Base-by-base conservation (phyloP, 2,329 filamentous ascomycete genomes). In the Botryotinia calthae region DNA sequence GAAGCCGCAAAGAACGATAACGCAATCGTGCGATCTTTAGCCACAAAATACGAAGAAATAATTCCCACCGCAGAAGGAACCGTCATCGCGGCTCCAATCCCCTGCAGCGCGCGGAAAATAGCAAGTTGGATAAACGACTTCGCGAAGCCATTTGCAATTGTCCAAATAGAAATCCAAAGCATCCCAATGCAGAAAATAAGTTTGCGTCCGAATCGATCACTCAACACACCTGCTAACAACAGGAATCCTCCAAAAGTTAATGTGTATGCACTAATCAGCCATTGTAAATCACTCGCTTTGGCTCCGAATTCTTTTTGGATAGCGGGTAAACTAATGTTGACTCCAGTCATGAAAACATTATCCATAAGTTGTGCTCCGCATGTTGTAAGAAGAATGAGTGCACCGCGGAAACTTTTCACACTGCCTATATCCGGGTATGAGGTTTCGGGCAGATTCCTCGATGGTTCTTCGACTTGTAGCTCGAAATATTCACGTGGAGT, bases 31-130 rank as follows among this genome's bases (percentile, higher is more conserved):
- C 82, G 79, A 70, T 83, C 82, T 54, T 80, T 76, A 18, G 80
- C 79, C 16, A 80, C 80, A 34, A 83, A 83, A 75, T 83, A 83
- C 31, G 77, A 84, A 66, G 78, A 82, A 69, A 86, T 84, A 34
- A 86, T 82, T 2, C 84, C 82, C 0, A 86, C 84, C 0, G 83
- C 83, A 0, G 84, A 84, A 1, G 84, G 84, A 0, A 86, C 80
- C 4, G 84, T 84, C 81, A 86, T 82, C 9, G 84, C 84, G 1
- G 84, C 80, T 1, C 84, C 84, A 16, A 85, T 80, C 1, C 85
- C 85, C 63, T 85, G 84, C 0, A 86, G 78, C 0, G 84, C 85
- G n/a, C 85, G 82, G 70, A 84, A 83, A 6, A 81, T 79, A 2
- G 83, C 81, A 0, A 84, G 77, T 66, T 83, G 82, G 46, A 83